A percentile compares a stretch with the other conserved stretches of the same genome.
Conservation (phyloP, 805 yeast genomes). For the Candida namnaoensis region DNA sequence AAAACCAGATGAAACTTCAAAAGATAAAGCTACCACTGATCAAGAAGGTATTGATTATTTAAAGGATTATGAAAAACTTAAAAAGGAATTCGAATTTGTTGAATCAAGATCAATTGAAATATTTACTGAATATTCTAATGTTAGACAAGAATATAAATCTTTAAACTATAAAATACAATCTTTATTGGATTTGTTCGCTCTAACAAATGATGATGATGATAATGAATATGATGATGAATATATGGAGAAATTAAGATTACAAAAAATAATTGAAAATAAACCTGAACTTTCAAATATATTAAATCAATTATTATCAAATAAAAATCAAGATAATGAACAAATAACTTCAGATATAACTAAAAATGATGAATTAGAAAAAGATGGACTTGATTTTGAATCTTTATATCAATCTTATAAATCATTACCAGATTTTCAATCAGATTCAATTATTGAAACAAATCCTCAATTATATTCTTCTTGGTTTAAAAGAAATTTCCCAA, state of each 20-base stretch:
- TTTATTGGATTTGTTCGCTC: neutral
- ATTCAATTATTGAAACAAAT: neutral
- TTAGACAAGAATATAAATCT: neutral
- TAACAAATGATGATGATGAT: neutral
- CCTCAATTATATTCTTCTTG: neutral
- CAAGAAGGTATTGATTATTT: conserved; percentile 8
- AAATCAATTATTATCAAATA: too few relatives aligned
- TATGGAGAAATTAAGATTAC: too few relatives aligned
- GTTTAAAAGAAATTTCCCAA: neutral
- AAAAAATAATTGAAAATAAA: too few relatives aligned
- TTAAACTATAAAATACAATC: neutral
- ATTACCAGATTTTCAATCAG: neutral
- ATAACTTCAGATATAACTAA: too few relatives aligned
- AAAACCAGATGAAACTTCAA: neutral
- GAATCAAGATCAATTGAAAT: neutral
- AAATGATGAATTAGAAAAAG: too few relatives aligned
- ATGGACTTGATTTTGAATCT: neutral
- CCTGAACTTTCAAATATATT: too few relatives aligned
- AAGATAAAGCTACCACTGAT: too few relatives aligned
- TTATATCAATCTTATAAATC: neutral
- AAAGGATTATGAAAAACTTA: conserved; percentile 47
- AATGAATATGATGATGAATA: too few relatives aligned
- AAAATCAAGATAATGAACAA: too few relatives aligned
- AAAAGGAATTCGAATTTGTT: conserved; percentile 1
- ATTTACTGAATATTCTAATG: neutral